Conservation (phyloP, 2,329 filamentous ascomycete genomes). For the Chrysosporium keratinophilum region DNA sequence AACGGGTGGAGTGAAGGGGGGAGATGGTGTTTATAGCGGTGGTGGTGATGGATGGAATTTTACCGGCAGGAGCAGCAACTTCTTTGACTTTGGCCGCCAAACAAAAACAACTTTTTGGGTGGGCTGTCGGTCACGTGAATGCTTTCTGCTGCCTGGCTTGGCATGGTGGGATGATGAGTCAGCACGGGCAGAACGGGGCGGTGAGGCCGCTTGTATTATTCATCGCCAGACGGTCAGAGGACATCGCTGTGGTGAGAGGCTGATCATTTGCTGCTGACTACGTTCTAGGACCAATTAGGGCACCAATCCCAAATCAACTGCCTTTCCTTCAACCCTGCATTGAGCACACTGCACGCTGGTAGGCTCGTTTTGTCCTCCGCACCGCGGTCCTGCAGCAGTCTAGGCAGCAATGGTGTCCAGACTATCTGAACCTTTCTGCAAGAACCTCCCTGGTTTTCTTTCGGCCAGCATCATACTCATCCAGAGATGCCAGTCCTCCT, state of each 20-base stretch:
- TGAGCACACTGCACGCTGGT: too few relatives aligned
- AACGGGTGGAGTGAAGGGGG: background rate
- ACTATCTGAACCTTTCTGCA: too few relatives aligned
- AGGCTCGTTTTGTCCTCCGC: too few relatives aligned
- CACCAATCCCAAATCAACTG: too few relatives aligned
- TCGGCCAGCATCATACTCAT: background rate
- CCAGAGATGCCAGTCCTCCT: background rate
- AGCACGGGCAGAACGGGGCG: conserved; percentile 1
- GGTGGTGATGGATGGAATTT: conserved; percentile 12
- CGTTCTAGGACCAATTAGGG: too few relatives aligned
- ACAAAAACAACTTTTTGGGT: conserved; percentile 10
- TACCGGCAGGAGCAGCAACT: conserved; percentile 4
- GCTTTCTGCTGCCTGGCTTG: background rate
- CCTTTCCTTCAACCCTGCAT: too few relatives aligned
- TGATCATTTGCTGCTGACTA: too few relatives aligned
- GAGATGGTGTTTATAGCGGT: background rate
- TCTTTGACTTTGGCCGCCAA: background rate
- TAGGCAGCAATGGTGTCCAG: too few relatives aligned
- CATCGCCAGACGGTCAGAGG: background rate
- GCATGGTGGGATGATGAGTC: conserved; percentile 4
- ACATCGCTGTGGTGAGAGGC: background rate
- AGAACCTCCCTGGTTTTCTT: too few relatives aligned
- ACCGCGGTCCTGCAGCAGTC: too few relatives aligned
- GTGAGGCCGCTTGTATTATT: background rate
- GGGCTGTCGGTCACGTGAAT: conserved; percentile 6